phyloP scores from a whole-genome alignment of 805 yeast genomes.

The Candida hispaniensis region DNA sequence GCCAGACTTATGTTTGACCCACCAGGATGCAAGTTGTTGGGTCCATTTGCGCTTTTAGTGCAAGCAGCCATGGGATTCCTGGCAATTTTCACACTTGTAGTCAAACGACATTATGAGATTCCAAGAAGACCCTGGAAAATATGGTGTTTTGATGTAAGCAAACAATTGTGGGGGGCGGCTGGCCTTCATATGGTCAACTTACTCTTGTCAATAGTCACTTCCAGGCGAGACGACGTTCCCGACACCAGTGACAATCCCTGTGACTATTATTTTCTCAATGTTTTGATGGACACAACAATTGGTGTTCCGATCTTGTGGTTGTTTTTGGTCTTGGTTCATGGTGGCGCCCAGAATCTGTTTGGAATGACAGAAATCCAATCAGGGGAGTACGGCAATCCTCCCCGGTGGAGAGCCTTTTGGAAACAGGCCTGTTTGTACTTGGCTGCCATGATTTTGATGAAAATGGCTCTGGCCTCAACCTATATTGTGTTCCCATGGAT shows the following conservation, averaged over 20 bases:
- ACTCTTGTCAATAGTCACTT: conserved; percentile 48
- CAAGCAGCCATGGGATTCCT: conserved; percentile 69
- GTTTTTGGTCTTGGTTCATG: conserved; percentile 39
- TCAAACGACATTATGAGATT: conserved; percentile 66
- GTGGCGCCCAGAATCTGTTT: conserved; percentile 35
- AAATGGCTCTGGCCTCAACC: conserved; percentile 46
- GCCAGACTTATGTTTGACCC: too few relatives aligned
- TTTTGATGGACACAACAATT: conserved; percentile 82
- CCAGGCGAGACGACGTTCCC: conserved; percentile 28
- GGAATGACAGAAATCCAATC: conserved; percentile 36
- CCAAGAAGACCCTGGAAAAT: conserved; percentile 83
- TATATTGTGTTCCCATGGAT: conserved; percentile 54
- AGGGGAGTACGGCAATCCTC: conserved; percentile 59
- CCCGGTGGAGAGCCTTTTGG: conserved; percentile 48
- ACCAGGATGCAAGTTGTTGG: conserved; percentile 50
- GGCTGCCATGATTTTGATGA: conserved; percentile 51
- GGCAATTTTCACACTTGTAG: conserved; percentile 60
- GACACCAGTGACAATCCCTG: conserved; percentile 56
- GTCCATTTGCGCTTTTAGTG: conserved; percentile 74
- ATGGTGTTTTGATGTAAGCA: conserved; percentile 83
- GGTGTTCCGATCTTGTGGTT: conserved; percentile 78
- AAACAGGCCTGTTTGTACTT: conserved; percentile 67
- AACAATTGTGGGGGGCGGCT: conserved; percentile 79
- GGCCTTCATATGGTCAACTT: conserved; percentile 76
- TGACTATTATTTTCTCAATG: conserved; percentile 86